These are phyloP conservation scores for Ballota nigra DNA, from an alignment of 257 asterid genomes.

Conservation along the genomic window DNA sequence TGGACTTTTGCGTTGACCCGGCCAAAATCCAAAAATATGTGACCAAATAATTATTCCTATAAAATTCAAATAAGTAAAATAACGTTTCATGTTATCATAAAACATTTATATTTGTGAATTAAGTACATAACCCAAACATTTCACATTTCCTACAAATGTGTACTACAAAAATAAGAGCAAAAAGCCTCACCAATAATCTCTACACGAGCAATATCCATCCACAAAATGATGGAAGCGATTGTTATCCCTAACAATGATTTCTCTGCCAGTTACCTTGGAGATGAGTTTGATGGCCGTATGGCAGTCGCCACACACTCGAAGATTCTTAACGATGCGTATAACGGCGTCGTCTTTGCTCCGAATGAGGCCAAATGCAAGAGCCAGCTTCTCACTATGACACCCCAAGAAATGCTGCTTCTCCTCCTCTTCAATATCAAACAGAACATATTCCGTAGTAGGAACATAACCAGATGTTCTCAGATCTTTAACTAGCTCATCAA, in stretches of 20 bases:
- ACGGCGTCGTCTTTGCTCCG: neutral
- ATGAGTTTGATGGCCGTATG: slow-evolving; percentile 14
- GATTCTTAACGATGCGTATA: neutral
- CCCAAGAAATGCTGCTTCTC: slow-evolving; percentile 20
- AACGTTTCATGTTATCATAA: neutral
- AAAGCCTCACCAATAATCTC: slow-evolving; percentile 20
- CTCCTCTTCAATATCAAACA: slow-evolving; percentile 20
- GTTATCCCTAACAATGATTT: slow-evolving; percentile 12
- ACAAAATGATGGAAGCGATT: slow-evolving; percentile 22
- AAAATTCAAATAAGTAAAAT: too few species aligned
- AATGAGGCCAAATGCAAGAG: slow-evolving; percentile 12
- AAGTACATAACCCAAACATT: too few species aligned
- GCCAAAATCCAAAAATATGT: neutral
- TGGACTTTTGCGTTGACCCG: neutral
- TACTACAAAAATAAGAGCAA: neutral
- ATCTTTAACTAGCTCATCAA: neutral
- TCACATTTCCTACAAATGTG: too few species aligned
- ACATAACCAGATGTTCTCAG: neutral
- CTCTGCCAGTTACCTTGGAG: slow-evolving; percentile 4
- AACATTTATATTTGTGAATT: too few species aligned
- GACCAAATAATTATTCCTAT: neutral
- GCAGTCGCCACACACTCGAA: slow-evolving; percentile 17
- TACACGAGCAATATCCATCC: slow-evolving; percentile 15
- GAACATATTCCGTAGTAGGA: neutral
- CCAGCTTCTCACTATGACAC: slow-evolving; percentile 19